These are phyloP conservation scores for Termitomyces sp. DNA, from an alignment of 768 basidiomycete species.

Conservation along the genomic window DNA sequence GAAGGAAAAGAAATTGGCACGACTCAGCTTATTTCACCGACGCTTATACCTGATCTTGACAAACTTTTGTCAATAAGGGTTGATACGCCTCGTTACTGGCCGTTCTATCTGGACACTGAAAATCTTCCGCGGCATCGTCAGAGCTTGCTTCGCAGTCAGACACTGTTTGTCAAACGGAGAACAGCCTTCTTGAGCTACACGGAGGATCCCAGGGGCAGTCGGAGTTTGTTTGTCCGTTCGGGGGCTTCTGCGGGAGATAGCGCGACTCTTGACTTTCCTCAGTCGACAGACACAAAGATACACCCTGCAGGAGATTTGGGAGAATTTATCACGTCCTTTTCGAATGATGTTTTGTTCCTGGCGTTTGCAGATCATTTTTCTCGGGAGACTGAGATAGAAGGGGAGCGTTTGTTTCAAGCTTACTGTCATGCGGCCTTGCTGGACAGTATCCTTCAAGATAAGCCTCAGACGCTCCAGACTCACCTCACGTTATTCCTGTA, in stretches of 20 bases:
- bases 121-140: conserved; percentile 62
- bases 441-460: conserved; percentile 90
- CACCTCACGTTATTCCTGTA: conserved; percentile 70
- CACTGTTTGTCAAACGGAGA: conserved; percentile 86
- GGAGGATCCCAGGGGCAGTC: conserved; percentile 90
- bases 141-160: conserved; percentile 69
- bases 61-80: conserved; percentile 77
- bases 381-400: conserved; percentile 51
- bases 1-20: conserved; percentile 61
- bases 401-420: conserved; percentile 58
- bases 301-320: conserved; percentile 72
- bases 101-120: conserved; percentile 78
- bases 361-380: conserved; percentile 80
- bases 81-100: conserved; percentile 95
- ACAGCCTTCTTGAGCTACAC: conserved; percentile 92
- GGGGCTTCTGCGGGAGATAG: conserved; percentile 82
- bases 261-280: conserved; percentile 82
- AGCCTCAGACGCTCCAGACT: conserved; percentile 70
- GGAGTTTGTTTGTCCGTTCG: conserved; percentile 85
- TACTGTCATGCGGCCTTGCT: conserved; percentile 76
- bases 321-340: conserved; percentile 84
- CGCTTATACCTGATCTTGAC: conserved; percentile 86
- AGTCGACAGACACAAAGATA: conserved; percentile 57
- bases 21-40: conserved; percentile 85
- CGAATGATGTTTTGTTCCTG: conserved; percentile 74